These are phyloP conservation scores for Trichosanthes truncata DNA, from an alignment of 306 rosid species.

Conservation along the genomic window DNA sequence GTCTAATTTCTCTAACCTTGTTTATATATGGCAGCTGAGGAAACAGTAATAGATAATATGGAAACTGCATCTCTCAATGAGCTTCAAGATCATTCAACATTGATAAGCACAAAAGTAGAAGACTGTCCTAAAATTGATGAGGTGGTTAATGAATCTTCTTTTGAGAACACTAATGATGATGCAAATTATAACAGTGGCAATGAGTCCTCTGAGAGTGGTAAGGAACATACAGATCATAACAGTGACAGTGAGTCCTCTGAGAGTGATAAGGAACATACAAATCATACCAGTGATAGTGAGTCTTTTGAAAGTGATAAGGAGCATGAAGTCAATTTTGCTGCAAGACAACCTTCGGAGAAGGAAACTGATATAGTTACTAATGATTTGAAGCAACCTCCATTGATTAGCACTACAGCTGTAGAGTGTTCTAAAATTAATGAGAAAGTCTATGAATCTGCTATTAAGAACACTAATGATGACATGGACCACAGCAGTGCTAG, in stretches of 20 bases:
- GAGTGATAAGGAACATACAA: slow-evolving; percentile 16
- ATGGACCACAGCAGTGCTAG: slow-evolving; percentile 13
- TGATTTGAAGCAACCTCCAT: slow-evolving; percentile 20
- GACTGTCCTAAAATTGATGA: slow-evolving; percentile 20
- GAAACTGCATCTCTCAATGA: slow-evolving; percentile 20
- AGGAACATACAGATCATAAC: slow-evolving; percentile 19
- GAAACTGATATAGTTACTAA: slow-evolving; percentile 27
- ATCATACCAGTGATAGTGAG: slow-evolving; percentile 1
- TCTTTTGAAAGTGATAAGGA: slow-evolving; percentile 13
- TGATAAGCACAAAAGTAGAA: slow-evolving; percentile 13
- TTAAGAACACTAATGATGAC: slow-evolving; percentile 15
- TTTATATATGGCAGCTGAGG: slow-evolving; percentile 7
- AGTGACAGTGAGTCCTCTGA: slow-evolving; percentile 13
- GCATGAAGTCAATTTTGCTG: slow-evolving; percentile 18
- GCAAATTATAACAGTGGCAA: slow-evolving; percentile 12
- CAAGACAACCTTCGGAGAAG: slow-evolving; percentile 19
- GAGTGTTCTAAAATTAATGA: slow-evolving; percentile 20
- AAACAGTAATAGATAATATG: slow-evolving; percentile 18
- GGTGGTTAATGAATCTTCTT: slow-evolving; percentile 16
- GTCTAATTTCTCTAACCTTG: not conserved
- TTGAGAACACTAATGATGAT: slow-evolving; percentile 13
- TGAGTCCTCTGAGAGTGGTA: slow-evolving; percentile 9
- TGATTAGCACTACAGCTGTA: not conserved
- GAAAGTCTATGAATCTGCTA: slow-evolving; percentile 15
- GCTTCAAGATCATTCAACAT: slow-evolving; percentile 14